phyloP scores from a whole-genome alignment of 129 eudicot species.

The Flaveria robusta region DNA sequence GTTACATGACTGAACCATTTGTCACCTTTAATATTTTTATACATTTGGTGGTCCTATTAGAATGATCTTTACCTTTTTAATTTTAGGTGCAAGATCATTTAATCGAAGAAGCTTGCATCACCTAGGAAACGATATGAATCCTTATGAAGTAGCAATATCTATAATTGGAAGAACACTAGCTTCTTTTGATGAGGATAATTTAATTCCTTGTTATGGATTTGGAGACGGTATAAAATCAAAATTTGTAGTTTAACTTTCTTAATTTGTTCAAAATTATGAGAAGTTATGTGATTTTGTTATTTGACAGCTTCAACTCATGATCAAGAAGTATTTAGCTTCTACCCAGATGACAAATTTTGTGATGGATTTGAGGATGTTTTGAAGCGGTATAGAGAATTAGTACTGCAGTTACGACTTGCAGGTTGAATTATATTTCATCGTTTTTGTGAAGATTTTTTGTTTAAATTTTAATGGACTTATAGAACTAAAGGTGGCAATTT shows the following conservation, averaged over 20 bases:
- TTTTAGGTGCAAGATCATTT: constrained; percentile 83
- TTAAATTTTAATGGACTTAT: background rate
- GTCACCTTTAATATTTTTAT: background rate
- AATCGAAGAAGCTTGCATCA: constrained; percentile 85
- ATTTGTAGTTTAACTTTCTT: constrained; percentile 9
- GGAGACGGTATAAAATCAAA: constrained; percentile 77
- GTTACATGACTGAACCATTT: constrained; percentile 2
- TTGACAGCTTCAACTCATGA: constrained; percentile 94
- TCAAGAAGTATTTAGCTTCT: constrained; percentile 96
- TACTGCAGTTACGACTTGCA: constrained; percentile 92
- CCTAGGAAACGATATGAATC: constrained; percentile 67
- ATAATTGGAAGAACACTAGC: constrained; percentile 86
- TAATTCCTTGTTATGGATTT: constrained; percentile 94
- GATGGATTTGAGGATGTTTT: constrained; percentile 94
- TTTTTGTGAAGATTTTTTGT: constrained; percentile 19
- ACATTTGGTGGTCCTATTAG: constrained; percentile 3
- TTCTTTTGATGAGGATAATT: constrained; percentile 86
- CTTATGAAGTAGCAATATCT: constrained; percentile 95
- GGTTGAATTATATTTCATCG: constrained; percentile 43
- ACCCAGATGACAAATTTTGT: constrained; percentile 80
- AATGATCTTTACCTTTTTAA: constrained; percentile 3
- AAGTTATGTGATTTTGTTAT: constrained; percentile 17
- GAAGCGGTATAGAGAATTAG: constrained; percentile 79
- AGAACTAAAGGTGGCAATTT: background rate
- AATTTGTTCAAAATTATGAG: constrained; percentile 19